Percentiles rank a stretch among this genome's conserved stretches.
phyloP scores from a whole-genome alignment of 768 basidiomycete genomes.

The Russula dissimulans region DNA sequence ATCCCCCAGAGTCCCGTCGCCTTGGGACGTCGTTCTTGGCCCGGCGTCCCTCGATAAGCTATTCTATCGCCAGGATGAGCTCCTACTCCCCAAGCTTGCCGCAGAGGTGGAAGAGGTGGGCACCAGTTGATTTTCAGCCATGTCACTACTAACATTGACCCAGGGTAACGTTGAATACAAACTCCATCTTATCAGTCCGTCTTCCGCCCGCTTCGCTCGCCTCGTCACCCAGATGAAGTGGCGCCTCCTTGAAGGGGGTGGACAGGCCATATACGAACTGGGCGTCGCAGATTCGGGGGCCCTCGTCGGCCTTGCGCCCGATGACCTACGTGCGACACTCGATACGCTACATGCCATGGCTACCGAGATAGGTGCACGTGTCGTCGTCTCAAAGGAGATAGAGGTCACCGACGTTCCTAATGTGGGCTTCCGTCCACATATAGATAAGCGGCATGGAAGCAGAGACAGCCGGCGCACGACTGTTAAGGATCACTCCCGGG shows the following conservation, averaged over 20 bases:
- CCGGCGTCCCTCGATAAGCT: slow-evolving; percentile 29
- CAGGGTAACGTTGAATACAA: slow-evolving; percentile 94
- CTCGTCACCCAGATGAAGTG: slow-evolving; percentile 95
- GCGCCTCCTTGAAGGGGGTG: slow-evolving; percentile 56
- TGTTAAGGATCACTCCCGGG: neutral
- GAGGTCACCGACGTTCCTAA: slow-evolving; percentile 44
- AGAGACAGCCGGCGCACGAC: slow-evolving; percentile 2
- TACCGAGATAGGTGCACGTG: slow-evolving; percentile 84
- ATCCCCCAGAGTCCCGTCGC: slow-evolving; percentile 68
- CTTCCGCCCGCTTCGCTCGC: slow-evolving; percentile 64
- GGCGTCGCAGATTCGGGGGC: slow-evolving; percentile 79
- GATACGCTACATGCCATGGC: slow-evolving; percentile 93
- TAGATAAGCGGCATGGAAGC: slow-evolving; percentile 26
- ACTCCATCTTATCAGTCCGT: slow-evolving; percentile 74
- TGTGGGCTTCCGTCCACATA: slow-evolving; percentile 30
- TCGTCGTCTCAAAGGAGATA: slow-evolving; percentile 84
- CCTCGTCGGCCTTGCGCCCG: slow-evolving; percentile 66
- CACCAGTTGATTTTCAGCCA: neutral
- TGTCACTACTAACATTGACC: neutral
- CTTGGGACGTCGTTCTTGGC: slow-evolving; percentile 72
- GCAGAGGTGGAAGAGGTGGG: slow-evolving; percentile 64
- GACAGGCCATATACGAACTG: slow-evolving; percentile 47
- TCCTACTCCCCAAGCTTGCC: slow-evolving; percentile 51
- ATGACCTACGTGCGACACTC: slow-evolving; percentile 71
- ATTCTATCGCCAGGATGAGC: slow-evolving; percentile 23